phyloP scores from a whole-genome alignment of 768 basidiomycete genomes.

The Candolleomyces aberdarensis region DNA sequence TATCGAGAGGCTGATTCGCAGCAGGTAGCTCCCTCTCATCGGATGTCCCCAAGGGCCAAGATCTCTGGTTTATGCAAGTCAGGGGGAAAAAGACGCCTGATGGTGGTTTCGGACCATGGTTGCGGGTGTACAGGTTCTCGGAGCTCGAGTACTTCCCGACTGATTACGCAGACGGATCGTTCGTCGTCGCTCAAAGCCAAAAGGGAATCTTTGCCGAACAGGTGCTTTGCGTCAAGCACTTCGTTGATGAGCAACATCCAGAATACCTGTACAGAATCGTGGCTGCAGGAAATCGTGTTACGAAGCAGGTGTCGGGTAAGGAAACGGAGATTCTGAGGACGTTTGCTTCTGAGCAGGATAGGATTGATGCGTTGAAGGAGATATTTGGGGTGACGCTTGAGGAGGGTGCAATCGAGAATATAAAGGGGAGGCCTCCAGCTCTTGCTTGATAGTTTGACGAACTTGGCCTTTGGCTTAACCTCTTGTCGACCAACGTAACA shows the following conservation, averaged over 20 bases:
- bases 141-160: conserved; percentile 24
- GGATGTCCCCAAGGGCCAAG: conserved; percentile 1
- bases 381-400: not conserved
- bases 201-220: conserved; percentile 21
- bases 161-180: conserved; percentile 22
- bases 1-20: not conserved
- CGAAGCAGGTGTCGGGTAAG: conserved; percentile 17
- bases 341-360: conserved; percentile 26
- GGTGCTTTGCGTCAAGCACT: conserved; percentile 21
- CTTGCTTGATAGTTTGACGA: not conserved
- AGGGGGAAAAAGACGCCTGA: conserved; percentile 9
- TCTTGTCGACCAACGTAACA: not conserved
- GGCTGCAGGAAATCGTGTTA: conserved; percentile 23
- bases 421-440: not conserved
- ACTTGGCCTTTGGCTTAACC: not conserved
- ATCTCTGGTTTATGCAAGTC: conserved; percentile 15
- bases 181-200: conserved; percentile 18
- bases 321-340: conserved; percentile 18
- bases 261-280: conserved; percentile 16
- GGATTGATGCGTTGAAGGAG: conserved; percentile 15
- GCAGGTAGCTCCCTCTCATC: not conserved
- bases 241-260: conserved; percentile 20
- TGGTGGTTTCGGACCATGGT: not conserved
- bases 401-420: not conserved
- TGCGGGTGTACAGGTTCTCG: conserved; percentile 13